Evolutionary conservation across 805 yeast species (phyloP).

Genomic region (Pichia heedii): DNA sequence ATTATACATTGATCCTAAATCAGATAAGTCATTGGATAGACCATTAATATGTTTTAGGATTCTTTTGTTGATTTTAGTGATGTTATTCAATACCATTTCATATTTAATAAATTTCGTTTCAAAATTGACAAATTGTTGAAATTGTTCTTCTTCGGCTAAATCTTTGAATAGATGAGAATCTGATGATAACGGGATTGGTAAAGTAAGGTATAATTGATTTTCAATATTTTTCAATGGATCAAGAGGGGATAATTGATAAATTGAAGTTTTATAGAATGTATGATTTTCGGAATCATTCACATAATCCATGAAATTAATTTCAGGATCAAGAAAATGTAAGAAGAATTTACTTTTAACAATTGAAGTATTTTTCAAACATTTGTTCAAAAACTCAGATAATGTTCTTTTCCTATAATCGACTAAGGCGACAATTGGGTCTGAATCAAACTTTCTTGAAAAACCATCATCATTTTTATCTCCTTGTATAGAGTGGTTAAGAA

Average conservation of each 20-base stretch:
- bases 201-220: conserved; percentile 46
- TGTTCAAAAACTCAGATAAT: conserved; percentile 66
- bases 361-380: conserved; percentile 53
- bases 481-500: too few relatives aligned
- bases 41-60: conserved; percentile 39
- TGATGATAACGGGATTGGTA: conserved; percentile 46
- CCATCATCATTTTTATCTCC: neutral
- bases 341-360: conserved; percentile 56
- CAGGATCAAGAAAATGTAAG: conserved; percentile 76
- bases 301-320: conserved; percentile 75
- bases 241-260: conserved; percentile 51
- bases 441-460: neutral
- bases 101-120: conserved; percentile 27
- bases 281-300: conserved; percentile 46
- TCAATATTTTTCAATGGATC: conserved; percentile 45
- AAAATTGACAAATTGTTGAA: conserved; percentile 20
- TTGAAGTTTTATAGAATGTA: conserved; percentile 40
- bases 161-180: conserved; percentile 18
- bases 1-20: conserved; percentile 43
- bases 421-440: conserved; percentile 11
- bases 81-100: conserved; percentile 25
- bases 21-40: conserved; percentile 39
- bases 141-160: conserved; percentile 22
- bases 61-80: conserved; percentile 33
- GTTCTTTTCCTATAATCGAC: conserved; percentile 63